Percentiles rank a stretch among this genome's conserved stretches.
Evolutionary conservation across 257 asterid species (phyloP).

Genomic region (Coffea canephora): DNA sequence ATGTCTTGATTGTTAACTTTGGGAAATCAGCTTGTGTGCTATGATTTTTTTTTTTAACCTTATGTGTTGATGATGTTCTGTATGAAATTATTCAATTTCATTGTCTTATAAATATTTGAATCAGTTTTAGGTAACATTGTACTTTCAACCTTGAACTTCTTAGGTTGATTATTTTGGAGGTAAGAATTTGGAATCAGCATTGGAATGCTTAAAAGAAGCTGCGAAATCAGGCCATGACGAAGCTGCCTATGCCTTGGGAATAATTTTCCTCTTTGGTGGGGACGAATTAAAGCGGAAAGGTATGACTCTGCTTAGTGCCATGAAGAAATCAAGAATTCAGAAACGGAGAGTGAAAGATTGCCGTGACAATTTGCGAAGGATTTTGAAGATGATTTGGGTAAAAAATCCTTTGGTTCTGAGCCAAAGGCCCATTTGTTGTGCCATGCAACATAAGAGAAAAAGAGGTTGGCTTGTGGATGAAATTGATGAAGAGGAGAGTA

Average conservation of each 20-base stretch:
- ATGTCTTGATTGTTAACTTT: too few species aligned
- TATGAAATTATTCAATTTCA: too few species aligned
- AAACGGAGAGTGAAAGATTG: not conserved
- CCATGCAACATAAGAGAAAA: not conserved
- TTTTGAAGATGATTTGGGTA: constrained; percentile 22
- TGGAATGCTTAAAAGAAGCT: constrained; percentile 17
- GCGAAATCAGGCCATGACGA: constrained; percentile 18
- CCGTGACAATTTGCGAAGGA: constrained; percentile 14
- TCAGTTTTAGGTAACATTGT: constrained; percentile 16
- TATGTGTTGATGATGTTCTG: too few species aligned
- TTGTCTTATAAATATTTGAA: constrained; percentile 1
- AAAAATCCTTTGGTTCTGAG: constrained; percentile 2
- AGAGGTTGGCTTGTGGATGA: not conserved
- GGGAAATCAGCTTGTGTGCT: too few species aligned
- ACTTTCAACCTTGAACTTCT: too few species aligned
- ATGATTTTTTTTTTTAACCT: too few species aligned
- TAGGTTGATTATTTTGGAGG: too few species aligned
- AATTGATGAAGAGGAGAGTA: not conserved
- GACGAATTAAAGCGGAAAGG: constrained; percentile 15
- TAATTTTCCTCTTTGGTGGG: constrained; percentile 13
- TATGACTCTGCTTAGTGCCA: not conserved
- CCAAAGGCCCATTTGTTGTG: constrained; percentile 10
- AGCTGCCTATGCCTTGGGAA: constrained; percentile 24
- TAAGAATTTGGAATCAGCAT: not conserved
- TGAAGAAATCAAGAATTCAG: constrained; percentile 4